Evolutionary conservation across 2,329 filamentous ascomycete genomes (phyloP).

Genomic region (Diaporthe vexans): DNA sequence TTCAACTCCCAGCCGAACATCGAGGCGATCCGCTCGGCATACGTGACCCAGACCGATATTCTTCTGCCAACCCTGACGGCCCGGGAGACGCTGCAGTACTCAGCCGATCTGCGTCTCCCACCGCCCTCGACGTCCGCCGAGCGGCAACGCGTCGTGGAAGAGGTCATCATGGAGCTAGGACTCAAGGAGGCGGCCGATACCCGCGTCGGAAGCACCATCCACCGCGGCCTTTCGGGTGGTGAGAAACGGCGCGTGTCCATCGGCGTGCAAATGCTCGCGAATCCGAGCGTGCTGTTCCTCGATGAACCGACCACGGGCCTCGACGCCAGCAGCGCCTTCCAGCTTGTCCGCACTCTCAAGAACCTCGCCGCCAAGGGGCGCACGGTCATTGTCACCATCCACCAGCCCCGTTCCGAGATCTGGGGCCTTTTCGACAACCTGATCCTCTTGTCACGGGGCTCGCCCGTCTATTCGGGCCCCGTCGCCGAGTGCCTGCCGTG

Average conservation of each 20-base stretch:
- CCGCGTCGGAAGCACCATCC: constrained; percentile 77
- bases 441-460: constrained; percentile 76
- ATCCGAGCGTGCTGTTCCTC: constrained; percentile 82
- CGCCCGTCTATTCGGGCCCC: constrained; percentile 76
- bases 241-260: constrained; percentile 84
- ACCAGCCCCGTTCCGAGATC: constrained; percentile 84
- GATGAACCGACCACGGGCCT: constrained; percentile 86
- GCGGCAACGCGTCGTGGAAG: constrained; percentile 75
- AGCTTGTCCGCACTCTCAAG: constrained; percentile 79
- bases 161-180: constrained; percentile 81
- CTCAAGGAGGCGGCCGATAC: constrained; percentile 84
- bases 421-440: constrained; percentile 83
- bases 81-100: constrained; percentile 80
- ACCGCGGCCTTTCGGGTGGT: constrained; percentile 83
- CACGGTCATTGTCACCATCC: constrained; percentile 81
- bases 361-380: constrained; percentile 75
- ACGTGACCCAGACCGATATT: constrained; percentile 84
- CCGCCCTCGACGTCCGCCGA: constrained; percentile 71
- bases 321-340: constrained; percentile 82
- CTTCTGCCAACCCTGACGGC: constrained; percentile 81
- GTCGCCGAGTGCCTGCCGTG: constrained; percentile 71
- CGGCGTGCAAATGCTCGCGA: constrained; percentile 83
- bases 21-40: constrained; percentile 64
- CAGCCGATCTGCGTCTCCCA: constrained; percentile 79
- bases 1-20: constrained; percentile 73